These are phyloP conservation scores for Cytospora piceicola DNA, from an alignment of 2,329 filamentous ascomycete species.

Conservation along the genomic window DNA sequence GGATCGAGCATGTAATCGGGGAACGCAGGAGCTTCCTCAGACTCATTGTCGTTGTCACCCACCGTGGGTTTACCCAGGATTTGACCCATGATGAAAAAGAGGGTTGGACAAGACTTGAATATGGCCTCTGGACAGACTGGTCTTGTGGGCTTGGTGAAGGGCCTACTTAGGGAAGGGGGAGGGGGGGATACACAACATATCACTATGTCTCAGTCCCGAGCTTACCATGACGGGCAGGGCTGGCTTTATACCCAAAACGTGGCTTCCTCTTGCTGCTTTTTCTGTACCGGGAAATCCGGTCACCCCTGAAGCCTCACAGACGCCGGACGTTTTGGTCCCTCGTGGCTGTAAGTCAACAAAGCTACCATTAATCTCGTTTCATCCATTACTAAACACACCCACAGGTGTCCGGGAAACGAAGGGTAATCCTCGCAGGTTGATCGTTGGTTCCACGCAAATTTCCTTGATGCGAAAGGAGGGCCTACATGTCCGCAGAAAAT, in stretches of 20 bases:
- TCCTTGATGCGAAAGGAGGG: no score
- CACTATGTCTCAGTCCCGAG: slow-evolving; percentile 9
- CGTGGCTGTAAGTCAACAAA: slow-evolving; percentile 5
- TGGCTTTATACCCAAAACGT: slow-evolving; percentile 16
- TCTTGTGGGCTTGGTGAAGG: slow-evolving; percentile 2
- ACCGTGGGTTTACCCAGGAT: slow-evolving; percentile 14
- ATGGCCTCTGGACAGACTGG: neutral
- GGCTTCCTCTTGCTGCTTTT: slow-evolving; percentile 12
- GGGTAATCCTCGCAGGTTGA: no score
- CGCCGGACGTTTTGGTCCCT: slow-evolving; percentile 1
- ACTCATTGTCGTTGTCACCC: slow-evolving; percentile 15
- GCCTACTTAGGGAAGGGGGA: no score
- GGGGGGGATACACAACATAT: slow-evolving; percentile 6
- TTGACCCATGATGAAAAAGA: slow-evolving; percentile 15
- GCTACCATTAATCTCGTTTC: neutral
- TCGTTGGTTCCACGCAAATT: no score
- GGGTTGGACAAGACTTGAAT: slow-evolving; percentile 4
- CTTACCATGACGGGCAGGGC: slow-evolving; percentile 12
- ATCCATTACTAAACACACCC: neutral
- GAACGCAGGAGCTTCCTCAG: slow-evolving; percentile 19
- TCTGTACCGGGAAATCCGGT: slow-evolving; percentile 2
- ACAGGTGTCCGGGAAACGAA: no score
- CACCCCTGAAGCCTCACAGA: slow-evolving; percentile 7
- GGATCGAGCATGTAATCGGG: slow-evolving; percentile 64
- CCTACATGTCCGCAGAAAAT: no score